Percentiles rank a stretch among this genome's conserved stretches.
Evolutionary conservation across 805 yeast species (phyloP).

Genomic region (Candida awuae): DNA sequence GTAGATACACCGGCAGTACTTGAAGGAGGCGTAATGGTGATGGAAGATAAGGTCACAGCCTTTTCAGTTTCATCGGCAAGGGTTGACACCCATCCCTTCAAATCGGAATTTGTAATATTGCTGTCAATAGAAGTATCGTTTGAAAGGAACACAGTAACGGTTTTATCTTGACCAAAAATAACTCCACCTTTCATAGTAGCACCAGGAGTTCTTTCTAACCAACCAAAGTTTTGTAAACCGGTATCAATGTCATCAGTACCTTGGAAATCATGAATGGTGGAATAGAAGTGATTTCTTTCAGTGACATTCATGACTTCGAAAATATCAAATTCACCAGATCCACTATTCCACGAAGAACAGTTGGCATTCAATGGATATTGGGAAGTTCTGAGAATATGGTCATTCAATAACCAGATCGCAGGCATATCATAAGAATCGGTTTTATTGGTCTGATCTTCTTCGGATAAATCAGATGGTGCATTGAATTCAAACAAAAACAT

Average conservation of each 20-base stretch:
- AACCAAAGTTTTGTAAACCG: constrained; percentile 53
- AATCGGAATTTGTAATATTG: constrained; percentile 36
- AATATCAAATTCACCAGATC: constrained; percentile 74
- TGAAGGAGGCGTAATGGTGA: constrained; percentile 10
- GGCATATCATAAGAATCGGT: constrained; percentile 51
- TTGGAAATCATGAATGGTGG: constrained; percentile 72
- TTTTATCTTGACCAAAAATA: constrained; percentile 53
- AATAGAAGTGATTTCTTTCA: constrained; percentile 44
- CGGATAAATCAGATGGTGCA: constrained; percentile 45
- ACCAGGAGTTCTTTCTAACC: constrained; percentile 44
- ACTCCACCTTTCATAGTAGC: constrained; percentile 64
- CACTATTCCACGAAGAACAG: constrained; percentile 72
- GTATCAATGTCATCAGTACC: constrained; percentile 54
- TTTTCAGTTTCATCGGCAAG: constrained; percentile 16
- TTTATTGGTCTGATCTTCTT: constrained; percentile 31
- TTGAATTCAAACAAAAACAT: constrained; percentile 66
- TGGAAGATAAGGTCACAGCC: constrained; percentile 17
- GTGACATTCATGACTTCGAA: constrained; percentile 67
- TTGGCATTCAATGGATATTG: constrained; percentile 54
- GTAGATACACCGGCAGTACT: constrained; percentile 3
- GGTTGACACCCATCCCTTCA: constrained; percentile 38
- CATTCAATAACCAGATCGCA: constrained; percentile 67
- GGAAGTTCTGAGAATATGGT: constrained; percentile 63
- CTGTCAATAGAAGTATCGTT: constrained; percentile 43
- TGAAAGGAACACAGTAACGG: constrained; percentile 52